phyloP scores from a whole-genome alignment of 176 grass and related monocot species.

The Leersia perrieri region DNA sequence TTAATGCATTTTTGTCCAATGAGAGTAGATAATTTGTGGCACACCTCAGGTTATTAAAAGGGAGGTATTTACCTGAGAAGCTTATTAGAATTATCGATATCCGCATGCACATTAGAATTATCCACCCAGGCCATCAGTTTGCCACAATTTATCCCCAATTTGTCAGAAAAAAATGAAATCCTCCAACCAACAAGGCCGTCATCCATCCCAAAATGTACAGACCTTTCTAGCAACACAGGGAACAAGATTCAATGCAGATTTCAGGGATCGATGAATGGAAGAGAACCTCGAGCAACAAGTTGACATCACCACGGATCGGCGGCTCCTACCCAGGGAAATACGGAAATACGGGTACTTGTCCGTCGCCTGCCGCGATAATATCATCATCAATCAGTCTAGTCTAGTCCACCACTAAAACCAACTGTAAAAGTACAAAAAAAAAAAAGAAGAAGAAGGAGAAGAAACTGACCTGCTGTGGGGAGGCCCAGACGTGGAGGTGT shows the following conservation, averaged over 20 bases:
- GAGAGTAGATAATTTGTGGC: no score
- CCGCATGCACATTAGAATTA: not conserved
- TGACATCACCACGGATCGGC: constrained; percentile 61
- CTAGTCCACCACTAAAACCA: no score
- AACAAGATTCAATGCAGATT: not conserved
- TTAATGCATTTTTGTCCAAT: no score
- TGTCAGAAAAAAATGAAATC: not conserved
- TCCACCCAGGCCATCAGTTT: not conserved
- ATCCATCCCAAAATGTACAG: not conserved
- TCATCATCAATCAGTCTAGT: no score
- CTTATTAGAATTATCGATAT: no score
- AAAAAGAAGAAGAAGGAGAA: no score
- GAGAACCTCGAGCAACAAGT: constrained; percentile 77
- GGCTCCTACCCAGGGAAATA: constrained; percentile 75
- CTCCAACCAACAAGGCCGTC: not conserved
- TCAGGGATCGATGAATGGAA: not conserved
- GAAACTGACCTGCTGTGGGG: constrained; percentile 63
- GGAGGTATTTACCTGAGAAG: no score
- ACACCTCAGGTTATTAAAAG: no score
- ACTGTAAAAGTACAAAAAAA: not conserved
- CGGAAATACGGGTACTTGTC: constrained; percentile 56
- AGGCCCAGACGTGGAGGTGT: constrained; percentile 92
- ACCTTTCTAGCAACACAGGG: not conserved
- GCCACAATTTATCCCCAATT: not conserved
- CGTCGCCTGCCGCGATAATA: constrained; percentile 40